Evolutionary conservation across 495 filamentous ascomycete genomes (phyloP).

Genomic region (Tetracladium setigerum): DNA sequence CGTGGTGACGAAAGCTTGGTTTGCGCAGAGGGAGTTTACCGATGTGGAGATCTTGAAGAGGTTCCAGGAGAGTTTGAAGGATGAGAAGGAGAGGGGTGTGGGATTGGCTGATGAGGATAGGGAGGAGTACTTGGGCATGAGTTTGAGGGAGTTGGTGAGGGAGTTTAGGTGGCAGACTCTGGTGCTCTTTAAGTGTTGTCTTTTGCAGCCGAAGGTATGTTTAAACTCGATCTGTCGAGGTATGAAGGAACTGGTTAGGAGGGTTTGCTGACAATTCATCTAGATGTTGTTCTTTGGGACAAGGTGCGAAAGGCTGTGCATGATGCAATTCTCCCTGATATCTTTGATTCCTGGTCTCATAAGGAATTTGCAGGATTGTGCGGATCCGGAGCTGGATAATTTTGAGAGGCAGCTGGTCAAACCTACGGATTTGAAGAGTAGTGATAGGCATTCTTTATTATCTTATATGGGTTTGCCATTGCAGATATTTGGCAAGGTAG

Average conservation of each 20-base stretch:
- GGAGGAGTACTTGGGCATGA: slow-evolving; percentile 88
- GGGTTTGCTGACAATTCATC: background rate
- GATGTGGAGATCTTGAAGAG: slow-evolving; percentile 51
- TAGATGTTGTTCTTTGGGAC: slow-evolving; percentile 99
- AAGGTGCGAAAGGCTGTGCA: slow-evolving; percentile 87
- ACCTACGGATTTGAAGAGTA: slow-evolving; percentile 83
- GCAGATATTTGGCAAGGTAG: slow-evolving; percentile 90
- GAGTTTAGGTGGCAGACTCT: slow-evolving; percentile 91
- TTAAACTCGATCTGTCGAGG: background rate
- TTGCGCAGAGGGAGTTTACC: slow-evolving; percentile 77
- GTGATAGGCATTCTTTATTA: slow-evolving; percentile 82
- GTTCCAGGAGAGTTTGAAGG: slow-evolving; percentile 82
- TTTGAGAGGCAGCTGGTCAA: slow-evolving; percentile 68
- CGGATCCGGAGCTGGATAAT: slow-evolving; percentile 79
- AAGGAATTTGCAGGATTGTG: slow-evolving; percentile 78
- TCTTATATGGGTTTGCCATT: slow-evolving; percentile 91
- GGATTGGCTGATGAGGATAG: slow-evolving; percentile 61
- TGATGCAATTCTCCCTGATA: slow-evolving; percentile 95
- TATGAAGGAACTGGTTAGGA: background rate
- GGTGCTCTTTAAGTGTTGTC: slow-evolving; percentile 84
- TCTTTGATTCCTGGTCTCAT: slow-evolving; percentile 90
- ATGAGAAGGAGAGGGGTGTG: slow-evolving; percentile 51
- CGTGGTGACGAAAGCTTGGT: slow-evolving; percentile 92
- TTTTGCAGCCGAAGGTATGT: slow-evolving; percentile 88
- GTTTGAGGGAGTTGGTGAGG: slow-evolving; percentile 82